Conservation (phyloP, 1,284 basidiomycete species). For the Ustilago trichophora region DNA sequence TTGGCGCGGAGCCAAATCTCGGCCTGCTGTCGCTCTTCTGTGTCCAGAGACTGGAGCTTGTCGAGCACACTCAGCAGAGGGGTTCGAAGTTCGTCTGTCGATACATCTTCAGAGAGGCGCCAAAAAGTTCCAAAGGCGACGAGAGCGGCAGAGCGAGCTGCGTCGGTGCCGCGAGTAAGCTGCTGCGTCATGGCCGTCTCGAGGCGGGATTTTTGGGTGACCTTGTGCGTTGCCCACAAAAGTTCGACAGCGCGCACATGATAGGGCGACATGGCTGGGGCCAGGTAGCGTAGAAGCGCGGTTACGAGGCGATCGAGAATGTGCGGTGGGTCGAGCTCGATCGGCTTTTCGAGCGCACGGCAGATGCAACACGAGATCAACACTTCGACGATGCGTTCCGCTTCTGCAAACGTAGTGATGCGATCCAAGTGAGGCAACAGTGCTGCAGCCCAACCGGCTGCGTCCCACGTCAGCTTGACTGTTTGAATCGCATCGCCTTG, state of each 20-base stretch:
- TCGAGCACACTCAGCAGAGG: slow-evolving; percentile 90
- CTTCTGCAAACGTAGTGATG: slow-evolving; percentile 37
- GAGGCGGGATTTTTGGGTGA: slow-evolving; percentile 22
- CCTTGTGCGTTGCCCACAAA: slow-evolving; percentile 74
- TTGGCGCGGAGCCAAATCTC: slow-evolving; percentile 57
- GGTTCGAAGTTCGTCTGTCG: slow-evolving; percentile 60
- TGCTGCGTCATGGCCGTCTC: slow-evolving; percentile 42
- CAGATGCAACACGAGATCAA: slow-evolving; percentile 50
- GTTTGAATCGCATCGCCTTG: not conserved
- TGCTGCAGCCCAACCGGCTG: slow-evolving; percentile 12
- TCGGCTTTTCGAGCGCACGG: slow-evolving; percentile 25
- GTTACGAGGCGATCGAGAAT: slow-evolving; percentile 32
- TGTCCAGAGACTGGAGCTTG: slow-evolving; percentile 70
- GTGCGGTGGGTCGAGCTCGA: slow-evolving; percentile 27
- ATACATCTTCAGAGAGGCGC: slow-evolving; percentile 79
- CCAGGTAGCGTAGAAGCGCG: slow-evolving; percentile 80
- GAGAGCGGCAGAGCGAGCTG: slow-evolving; percentile 71
- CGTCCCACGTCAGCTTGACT: slow-evolving; percentile 34
- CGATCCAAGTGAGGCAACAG: slow-evolving; percentile 28
- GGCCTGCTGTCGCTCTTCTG: slow-evolving; percentile 39
- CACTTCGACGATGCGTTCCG: slow-evolving; percentile 44
- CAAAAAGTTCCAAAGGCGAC: slow-evolving; percentile 92
- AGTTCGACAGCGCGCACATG: slow-evolving; percentile 84
- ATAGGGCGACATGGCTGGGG: slow-evolving; percentile 75
- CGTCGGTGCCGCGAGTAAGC: slow-evolving; percentile 12